These are phyloP conservation scores for Rusavskia elegans DNA, from an alignment of 495 filamentous ascomycete species.

Conservation along the genomic window DNA sequence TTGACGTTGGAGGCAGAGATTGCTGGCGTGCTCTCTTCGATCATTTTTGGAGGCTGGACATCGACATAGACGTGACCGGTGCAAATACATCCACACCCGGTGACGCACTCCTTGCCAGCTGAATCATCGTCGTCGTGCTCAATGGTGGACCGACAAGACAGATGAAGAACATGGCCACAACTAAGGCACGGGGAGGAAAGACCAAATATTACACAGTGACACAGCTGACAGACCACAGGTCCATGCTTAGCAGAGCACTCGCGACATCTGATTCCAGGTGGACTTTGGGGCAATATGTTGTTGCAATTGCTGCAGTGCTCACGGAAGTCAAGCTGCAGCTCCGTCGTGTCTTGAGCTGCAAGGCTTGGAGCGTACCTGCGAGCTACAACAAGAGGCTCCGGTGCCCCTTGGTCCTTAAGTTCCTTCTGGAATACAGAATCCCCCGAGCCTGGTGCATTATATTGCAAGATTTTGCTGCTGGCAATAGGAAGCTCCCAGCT, in stretches of 20 bases:
- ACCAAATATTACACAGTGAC: constrained; percentile 28
- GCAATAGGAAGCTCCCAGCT: constrained; percentile 67
- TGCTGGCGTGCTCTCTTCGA: constrained; percentile 1
- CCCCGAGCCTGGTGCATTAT: constrained; percentile 26
- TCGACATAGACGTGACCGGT: constrained; percentile 21
- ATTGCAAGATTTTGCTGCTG: constrained; percentile 71
- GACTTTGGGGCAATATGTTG: constrained; percentile 4
- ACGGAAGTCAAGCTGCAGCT: neutral
- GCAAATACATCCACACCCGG: constrained; percentile 35
- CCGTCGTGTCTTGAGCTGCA: neutral
- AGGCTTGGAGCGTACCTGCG: neutral
- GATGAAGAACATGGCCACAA: constrained; percentile 37
- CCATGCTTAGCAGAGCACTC: constrained; percentile 23
- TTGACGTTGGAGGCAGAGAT: constrained; percentile 3
- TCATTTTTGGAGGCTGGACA: constrained; percentile 11
- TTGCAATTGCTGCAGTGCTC: constrained; percentile 27
- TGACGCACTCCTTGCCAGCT: constrained; percentile 20
- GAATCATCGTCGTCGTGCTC: constrained; percentile 9
- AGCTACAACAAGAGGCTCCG: neutral
- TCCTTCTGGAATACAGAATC: neutral
- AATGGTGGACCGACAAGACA: constrained; percentile 31
- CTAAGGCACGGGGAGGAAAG: constrained; percentile 35
- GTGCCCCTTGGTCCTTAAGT: neutral
- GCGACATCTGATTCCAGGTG: constrained; percentile 22
- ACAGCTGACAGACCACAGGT: constrained; percentile 30